Conservation (phyloP, 1,284 basidiomycete genomes). For the Anthracocystis walkeri region DNA sequence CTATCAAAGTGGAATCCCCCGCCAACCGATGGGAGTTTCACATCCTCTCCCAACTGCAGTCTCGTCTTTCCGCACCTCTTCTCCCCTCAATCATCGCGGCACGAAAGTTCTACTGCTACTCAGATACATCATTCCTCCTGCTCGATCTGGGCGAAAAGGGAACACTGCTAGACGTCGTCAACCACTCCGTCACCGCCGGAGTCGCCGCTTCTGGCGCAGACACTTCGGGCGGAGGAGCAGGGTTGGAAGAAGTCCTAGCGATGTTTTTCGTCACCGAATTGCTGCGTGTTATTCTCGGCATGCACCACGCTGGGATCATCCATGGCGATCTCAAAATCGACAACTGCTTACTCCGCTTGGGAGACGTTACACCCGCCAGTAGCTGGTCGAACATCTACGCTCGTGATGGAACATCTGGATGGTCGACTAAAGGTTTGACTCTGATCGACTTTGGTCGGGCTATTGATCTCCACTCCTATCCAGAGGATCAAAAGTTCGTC, state of each 20-base stretch:
- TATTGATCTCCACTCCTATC: constrained; percentile 85
- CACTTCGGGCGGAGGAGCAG: constrained; percentile 71
- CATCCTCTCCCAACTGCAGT: constrained; percentile 82
- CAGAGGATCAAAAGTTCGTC: constrained; percentile 78
- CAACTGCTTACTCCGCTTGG: constrained; percentile 92
- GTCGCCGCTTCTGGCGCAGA: constrained; percentile 73
- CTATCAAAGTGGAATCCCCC: constrained; percentile 92
- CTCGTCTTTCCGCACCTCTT: constrained; percentile 24
- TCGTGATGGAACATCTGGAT: constrained; percentile 81
- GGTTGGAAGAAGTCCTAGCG: constrained; percentile 89
- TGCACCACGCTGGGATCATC: constrained; percentile 86
- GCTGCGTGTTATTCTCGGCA: constrained; percentile 81
- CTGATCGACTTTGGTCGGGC: constrained; percentile 97
- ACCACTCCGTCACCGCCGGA: constrained; percentile 72
- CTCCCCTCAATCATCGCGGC: constrained; percentile 58
- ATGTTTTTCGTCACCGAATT: constrained; percentile 96
- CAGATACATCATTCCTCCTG: constrained; percentile 89
- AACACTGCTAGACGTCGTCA: constrained; percentile 91
- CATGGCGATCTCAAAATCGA: constrained; percentile 99
- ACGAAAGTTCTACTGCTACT: constrained; percentile 55
- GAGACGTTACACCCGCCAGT: constrained; percentile 77
- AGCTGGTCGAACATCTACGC: constrained; percentile 82
- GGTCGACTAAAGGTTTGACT: constrained; percentile 87
- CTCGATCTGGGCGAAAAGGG: constrained; percentile 91
- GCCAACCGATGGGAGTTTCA: constrained; percentile 93